Percentiles rank a stretch among this genome's conserved stretches.
phyloP scores from a whole-genome alignment of 768 basidiomycete genomes.

The Tylopilus sp. region DNA sequence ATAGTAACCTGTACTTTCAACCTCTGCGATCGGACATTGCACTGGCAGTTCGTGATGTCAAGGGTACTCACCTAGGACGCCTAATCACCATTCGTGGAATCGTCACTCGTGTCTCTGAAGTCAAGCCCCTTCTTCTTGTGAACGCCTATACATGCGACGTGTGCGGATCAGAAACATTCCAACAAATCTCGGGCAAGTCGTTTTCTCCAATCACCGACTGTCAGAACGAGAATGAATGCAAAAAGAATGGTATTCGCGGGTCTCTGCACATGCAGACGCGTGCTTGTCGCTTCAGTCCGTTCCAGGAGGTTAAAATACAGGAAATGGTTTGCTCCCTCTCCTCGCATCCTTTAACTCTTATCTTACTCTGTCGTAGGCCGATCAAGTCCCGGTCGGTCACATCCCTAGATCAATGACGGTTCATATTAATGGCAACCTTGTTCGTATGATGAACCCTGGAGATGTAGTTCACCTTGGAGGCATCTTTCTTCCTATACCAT shows the following conservation, averaged over 20 bases:
- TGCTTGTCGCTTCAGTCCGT: constrained; percentile 94
- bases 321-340: constrained; percentile 70
- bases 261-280: constrained; percentile 98
- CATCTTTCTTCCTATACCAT: constrained; percentile 95
- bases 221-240: constrained; percentile 80
- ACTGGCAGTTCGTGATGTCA: constrained; percentile 90
- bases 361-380: constrained; percentile 54
- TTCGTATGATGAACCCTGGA: constrained; percentile 90
- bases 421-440: constrained; percentile 88
- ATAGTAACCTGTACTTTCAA: constrained; percentile 91
- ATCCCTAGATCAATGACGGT: constrained; percentile 98
- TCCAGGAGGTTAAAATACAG: constrained; percentile 98
- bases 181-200: constrained; percentile 89
- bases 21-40: constrained; percentile 73
- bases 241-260: constrained; percentile 82
- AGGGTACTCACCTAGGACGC: constrained; percentile 80
- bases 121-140: constrained; percentile 94
- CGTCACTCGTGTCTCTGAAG: constrained; percentile 97
- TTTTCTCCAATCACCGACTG: constrained; percentile 90
- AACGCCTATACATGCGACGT: constrained; percentile 98
- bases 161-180: constrained; percentile 98
- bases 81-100: constrained; percentile 97
- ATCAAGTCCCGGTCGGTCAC: constrained; percentile 99
- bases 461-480: constrained; percentile 96
- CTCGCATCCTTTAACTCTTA: neutral